These are phyloP conservation scores for Emmonsiellopsis sp. DNA, from an alignment of 2,329 filamentous ascomycete species.

Conservation along the genomic window DNA sequence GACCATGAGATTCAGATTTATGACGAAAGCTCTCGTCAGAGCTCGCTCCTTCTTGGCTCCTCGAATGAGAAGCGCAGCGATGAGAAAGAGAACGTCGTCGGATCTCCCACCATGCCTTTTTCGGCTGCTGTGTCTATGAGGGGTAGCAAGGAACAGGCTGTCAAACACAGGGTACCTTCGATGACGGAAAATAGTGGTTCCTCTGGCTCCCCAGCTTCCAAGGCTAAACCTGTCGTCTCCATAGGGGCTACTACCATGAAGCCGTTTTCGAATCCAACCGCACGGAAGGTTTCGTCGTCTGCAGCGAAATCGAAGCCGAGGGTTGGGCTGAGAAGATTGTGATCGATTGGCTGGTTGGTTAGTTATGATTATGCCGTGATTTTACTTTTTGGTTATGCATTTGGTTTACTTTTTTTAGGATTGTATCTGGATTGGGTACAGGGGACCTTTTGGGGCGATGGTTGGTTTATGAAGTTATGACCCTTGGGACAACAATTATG, in stretches of 20 bases:
- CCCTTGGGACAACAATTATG: not conserved
- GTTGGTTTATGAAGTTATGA: not conserved
- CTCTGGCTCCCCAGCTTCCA: too few relatives aligned
- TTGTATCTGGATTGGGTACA: not conserved
- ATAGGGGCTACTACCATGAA: not conserved
- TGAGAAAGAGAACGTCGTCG: not conserved
- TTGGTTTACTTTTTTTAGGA: not conserved
- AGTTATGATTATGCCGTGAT: not conserved
- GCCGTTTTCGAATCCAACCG: not conserved
- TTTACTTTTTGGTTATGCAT: not conserved
- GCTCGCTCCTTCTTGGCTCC: not conserved
- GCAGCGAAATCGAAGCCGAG: constrained; percentile 23
- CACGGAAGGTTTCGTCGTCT: constrained; percentile 16
- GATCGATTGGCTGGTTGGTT: not conserved
- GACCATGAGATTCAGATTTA: too few relatives aligned
- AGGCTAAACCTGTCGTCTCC: too few relatives aligned
- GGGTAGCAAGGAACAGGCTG: too few relatives aligned
- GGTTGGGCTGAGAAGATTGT: constrained; percentile 27
- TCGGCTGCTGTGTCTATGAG: not conserved
- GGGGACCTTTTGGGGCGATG: not conserved
- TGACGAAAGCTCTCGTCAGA: not conserved
- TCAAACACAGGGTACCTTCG: too few relatives aligned
- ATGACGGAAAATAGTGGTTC: too few relatives aligned
- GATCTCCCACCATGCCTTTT: not conserved
- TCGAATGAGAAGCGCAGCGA: not conserved